Conservation (phyloP, 2,329 filamentous ascomycete species). For the Hypoxylon sp. region DNA sequence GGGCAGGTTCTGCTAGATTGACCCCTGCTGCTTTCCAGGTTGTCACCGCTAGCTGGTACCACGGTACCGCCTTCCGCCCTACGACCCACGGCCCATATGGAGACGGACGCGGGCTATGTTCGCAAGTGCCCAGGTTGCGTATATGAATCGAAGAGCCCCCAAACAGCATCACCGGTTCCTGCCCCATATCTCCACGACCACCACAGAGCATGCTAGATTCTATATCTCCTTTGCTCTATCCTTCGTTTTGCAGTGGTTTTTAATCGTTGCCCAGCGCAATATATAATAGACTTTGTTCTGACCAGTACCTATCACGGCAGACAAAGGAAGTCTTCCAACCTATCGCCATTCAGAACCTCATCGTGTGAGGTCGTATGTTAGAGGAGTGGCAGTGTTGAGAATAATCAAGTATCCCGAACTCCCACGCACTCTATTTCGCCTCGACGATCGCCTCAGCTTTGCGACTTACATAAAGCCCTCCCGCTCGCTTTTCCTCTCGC, state of each 20-base stretch:
- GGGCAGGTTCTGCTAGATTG: slow-evolving; percentile 31
- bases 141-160: slow-evolving; percentile 48
- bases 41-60: slow-evolving; percentile 33
- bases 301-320: slow-evolving; percentile 16
- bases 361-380: slow-evolving; percentile 34
- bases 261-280: slow-evolving; percentile 24
- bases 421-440: slow-evolving; percentile 15
- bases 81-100: slow-evolving; percentile 29
- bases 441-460: slow-evolving; percentile 19
- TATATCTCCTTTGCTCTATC: slow-evolving; percentile 15
- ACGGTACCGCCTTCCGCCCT: slow-evolving; percentile 37
- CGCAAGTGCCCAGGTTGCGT: slow-evolving; percentile 30
- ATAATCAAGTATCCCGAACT: slow-evolving; percentile 31
- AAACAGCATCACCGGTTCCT: slow-evolving; percentile 44
- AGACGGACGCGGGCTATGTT: slow-evolving; percentile 34
- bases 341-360: slow-evolving; percentile 28
- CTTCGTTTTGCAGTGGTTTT: slow-evolving; percentile 11
- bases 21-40: slow-evolving; percentile 24
- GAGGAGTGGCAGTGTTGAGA: slow-evolving; percentile 14
- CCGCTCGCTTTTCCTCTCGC: slow-evolving; percentile 14
- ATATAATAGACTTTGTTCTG: slow-evolving; percentile 30
- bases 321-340: slow-evolving; percentile 18
- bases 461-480: slow-evolving; percentile 32
- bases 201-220: slow-evolving; percentile 26
- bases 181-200: slow-evolving; percentile 42